A percentile compares a stretch with the other conserved stretches of the same genome.
These are phyloP conservation scores for Volvariella volvacea DNA, from an alignment of 1,284 basidiomycete species.

Conservation along the genomic window DNA sequence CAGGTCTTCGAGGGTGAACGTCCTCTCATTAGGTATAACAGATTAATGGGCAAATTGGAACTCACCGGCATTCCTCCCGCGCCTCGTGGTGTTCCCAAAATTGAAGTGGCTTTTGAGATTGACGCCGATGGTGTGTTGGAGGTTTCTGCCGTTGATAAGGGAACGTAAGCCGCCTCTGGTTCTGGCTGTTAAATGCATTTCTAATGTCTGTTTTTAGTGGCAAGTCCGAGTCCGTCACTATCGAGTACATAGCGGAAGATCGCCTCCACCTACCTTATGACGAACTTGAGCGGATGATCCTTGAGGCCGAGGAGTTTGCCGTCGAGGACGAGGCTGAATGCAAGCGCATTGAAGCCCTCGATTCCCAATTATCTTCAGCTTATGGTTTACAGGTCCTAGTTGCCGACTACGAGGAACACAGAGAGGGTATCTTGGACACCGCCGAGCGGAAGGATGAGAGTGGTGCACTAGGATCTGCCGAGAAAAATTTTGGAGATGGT, in stretches of 20 bases:
- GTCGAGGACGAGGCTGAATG: conserved; percentile 73
- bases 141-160: conserved; percentile 86
- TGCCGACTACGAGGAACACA: conserved; percentile 84
- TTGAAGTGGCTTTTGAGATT: conserved; percentile 93
- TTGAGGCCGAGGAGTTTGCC: conserved; percentile 83
- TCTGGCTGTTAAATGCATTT: conserved; percentile 3
- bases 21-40: conserved; percentile 96
- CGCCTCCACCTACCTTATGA: conserved; percentile 78
- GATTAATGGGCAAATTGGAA: conserved; percentile 95
- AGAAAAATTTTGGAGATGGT: conserved; percentile 49
- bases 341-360: conserved; percentile 85
- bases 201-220: conserved; percentile 40
- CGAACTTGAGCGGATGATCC: conserved; percentile 90
- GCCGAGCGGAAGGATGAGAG: conserved; percentile 88
- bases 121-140: conserved; percentile 92
- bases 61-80: conserved; percentile 89
- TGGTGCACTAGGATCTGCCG: conserved; percentile 68
- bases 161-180: conserved; percentile 54
- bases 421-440: conserved; percentile 77
- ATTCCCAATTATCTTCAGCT: conserved; percentile 70
- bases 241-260: conserved; percentile 85
- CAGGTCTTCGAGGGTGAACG: conserved; percentile 95
- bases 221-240: conserved; percentile 84
- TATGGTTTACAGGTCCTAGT: conserved; percentile 86
- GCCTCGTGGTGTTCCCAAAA: conserved; percentile 92